Base-by-base conservation (phyloP, 208 protist species). In the Trypanosoma conorhini region DNA sequence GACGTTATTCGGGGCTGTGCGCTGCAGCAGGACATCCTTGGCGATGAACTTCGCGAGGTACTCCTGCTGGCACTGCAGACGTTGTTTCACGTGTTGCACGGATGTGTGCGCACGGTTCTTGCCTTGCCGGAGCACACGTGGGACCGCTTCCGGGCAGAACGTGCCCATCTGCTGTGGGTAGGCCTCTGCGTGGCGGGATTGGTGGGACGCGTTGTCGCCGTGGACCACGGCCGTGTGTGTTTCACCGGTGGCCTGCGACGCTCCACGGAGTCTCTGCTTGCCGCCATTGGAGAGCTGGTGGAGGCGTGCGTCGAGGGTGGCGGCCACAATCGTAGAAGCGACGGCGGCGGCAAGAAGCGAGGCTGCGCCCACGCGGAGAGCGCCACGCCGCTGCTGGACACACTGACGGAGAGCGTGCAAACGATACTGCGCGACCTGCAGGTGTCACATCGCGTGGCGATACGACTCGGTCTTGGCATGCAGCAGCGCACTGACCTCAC, bases 41-140 rank as follows among this genome's bases (percentile, higher is more conserved):
- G 86, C 55, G 85, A 86, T 13, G 85, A 87, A 42, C 69, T 90
- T 19, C 82, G 82, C n/a, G 72, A 75, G 1, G 74, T 86, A 12
- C 54, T 87, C 10, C 44, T 79, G 13, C 62, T 80, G 0, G 48
- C 63, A 40, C 63, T 90, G 2, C 63, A 72, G 15, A 80, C 78
- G 42, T 61, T 87, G 30, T 69, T 77, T 63, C 71, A 69, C 19
- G 68, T 83, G 13, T 62, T 89, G 5, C 35, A 74, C 10, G 80
- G 67, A 15, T 79, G 58, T 58, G 51, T 85, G 12, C 70, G 68
- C n/a, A 28, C 78, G 17, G 21, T 87, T 48, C 67, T 84, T 13
- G 48, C 44, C 9, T 59, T 81, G 30, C 54, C 77, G 13, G n/a
- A 24, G 19, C 66, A 75, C 52, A 62, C 70, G 42, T 72, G 70